Evolutionary conservation across 306 rosid genomes (phyloP).

Genomic region (Chamaecrista fasciculata): DNA sequence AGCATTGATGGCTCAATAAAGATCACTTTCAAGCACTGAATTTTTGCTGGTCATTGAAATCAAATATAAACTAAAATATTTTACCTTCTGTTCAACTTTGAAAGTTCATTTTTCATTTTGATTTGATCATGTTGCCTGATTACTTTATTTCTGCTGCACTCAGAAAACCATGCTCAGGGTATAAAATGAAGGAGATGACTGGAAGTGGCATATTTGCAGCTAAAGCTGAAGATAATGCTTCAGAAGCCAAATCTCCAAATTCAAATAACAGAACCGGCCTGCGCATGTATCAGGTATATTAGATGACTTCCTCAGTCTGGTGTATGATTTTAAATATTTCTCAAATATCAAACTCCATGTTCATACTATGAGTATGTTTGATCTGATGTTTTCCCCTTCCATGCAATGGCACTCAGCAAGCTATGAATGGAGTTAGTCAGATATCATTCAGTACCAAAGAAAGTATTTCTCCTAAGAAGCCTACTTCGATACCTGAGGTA

Average conservation of each 20-base stretch:
- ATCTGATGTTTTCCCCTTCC: neutral
- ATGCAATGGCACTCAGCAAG: slow-evolving; percentile 49
- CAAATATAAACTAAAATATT: slow-evolving; percentile 2
- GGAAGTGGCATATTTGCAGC: slow-evolving; percentile 77
- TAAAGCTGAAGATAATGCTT: slow-evolving; percentile 42
- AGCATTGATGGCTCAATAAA: slow-evolving; percentile 13
- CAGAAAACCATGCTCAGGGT: slow-evolving; percentile 92
- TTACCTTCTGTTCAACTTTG: neutral
- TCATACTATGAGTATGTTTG: neutral
- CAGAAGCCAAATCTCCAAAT: slow-evolving; percentile 48
- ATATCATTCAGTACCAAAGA: slow-evolving; percentile 84
- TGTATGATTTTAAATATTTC: neutral
- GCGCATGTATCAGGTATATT: slow-evolving; percentile 63
- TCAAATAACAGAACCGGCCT: slow-evolving; percentile 55
- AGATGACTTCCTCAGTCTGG: neutral
- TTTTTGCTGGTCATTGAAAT: slow-evolving; percentile 1
- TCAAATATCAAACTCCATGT: neutral
- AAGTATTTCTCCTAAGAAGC: slow-evolving; percentile 71
- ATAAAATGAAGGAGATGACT: slow-evolving; percentile 81
- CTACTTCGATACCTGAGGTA: slow-evolving; percentile 74
- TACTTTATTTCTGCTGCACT: slow-evolving; percentile 11
- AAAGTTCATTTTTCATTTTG: neutral
- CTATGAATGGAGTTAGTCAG: slow-evolving; percentile 80
- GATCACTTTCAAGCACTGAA: neutral
- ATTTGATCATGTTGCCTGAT: neutral